These are phyloP conservation scores for Talinum fruticosum DNA, from an alignment of 148 eudicot genomes.

Conservation along the genomic window DNA sequence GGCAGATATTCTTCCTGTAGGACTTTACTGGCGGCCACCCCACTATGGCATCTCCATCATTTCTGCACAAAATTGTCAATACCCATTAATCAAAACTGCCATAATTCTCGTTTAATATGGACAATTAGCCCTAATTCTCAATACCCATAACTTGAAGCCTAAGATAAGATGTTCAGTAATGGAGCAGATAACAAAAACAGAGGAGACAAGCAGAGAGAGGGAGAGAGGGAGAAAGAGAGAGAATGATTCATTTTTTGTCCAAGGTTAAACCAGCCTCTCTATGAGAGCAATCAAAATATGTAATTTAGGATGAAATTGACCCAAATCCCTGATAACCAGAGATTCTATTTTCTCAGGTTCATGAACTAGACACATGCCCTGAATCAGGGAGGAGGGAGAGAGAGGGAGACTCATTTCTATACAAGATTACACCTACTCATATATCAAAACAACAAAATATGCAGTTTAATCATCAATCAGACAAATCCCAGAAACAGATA, in stretches of 20 bases:
- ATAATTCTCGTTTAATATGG: neutral
- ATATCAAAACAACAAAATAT: neutral
- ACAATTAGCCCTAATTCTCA: neutral
- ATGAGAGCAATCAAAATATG: neutral
- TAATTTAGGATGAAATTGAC: neutral
- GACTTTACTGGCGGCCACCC: conserved; percentile 83
- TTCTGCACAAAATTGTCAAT: conserved; percentile 16
- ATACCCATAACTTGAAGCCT: neutral
- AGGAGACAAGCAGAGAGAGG: neutral
- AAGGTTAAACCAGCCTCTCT: neutral
- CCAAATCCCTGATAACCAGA: conserved; percentile 3
- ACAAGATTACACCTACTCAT: neutral
- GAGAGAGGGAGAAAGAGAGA: too few relatives aligned
- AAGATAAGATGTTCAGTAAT: neutral
- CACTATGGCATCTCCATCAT: conserved; percentile 37
- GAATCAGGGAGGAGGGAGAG: neutral
- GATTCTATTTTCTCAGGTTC: neutral
- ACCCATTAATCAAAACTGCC: neutral
- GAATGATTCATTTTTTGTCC: neutral
- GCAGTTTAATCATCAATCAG: neutral
- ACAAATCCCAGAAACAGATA: neutral
- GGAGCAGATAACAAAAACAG: neutral
- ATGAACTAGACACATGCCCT: neutral
- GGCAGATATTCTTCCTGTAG: conserved; percentile 41
- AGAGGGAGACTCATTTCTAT: neutral